phyloP scores from a whole-genome alignment of 768 basidiomycete genomes.

The Gloeostereum incarnatum region DNA sequence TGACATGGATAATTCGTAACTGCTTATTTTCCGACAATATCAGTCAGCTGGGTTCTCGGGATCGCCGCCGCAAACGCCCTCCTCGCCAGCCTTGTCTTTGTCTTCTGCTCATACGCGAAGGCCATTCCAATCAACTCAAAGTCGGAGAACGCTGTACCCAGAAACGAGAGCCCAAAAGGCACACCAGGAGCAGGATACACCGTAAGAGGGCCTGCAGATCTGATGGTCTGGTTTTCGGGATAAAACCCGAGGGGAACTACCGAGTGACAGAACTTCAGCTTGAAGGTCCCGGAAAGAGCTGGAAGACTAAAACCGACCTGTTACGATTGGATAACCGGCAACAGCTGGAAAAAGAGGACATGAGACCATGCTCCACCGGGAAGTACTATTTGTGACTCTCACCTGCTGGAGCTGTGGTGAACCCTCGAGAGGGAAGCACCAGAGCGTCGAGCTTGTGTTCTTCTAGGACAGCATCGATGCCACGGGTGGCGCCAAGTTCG shows the following conservation, averaged over 20 bases:
- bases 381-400: neutral
- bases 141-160: slow-evolving; percentile 55
- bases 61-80: slow-evolving; percentile 44
- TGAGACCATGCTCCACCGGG: neutral
- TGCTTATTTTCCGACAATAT: slow-evolving; percentile 15
- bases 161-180: slow-evolving; percentile 54
- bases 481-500: slow-evolving; percentile 38
- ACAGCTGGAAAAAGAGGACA: slow-evolving; percentile 26
- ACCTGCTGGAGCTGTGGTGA: slow-evolving; percentile 32
- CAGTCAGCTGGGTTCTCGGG: slow-evolving; percentile 39
- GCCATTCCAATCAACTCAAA: slow-evolving; percentile 46
- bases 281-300: neutral
- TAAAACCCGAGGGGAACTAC: slow-evolving; percentile 55
- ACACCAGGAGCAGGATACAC: slow-evolving; percentile 45
- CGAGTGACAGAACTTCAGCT: neutral
- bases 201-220: slow-evolving; percentile 27
- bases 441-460: slow-evolving; percentile 40
- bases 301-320: slow-evolving; percentile 27
- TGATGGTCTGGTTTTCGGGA: slow-evolving; percentile 32
- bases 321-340: slow-evolving; percentile 59
- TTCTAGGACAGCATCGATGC: slow-evolving; percentile 45
- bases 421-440: slow-evolving; percentile 33
- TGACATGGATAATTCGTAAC: too few relatives aligned
- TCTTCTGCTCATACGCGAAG: slow-evolving; percentile 60
- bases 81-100: slow-evolving; percentile 37